Evolutionary conservation across 129 eudicot species (phyloP).

Genomic region (Flaveria brownii): DNA sequence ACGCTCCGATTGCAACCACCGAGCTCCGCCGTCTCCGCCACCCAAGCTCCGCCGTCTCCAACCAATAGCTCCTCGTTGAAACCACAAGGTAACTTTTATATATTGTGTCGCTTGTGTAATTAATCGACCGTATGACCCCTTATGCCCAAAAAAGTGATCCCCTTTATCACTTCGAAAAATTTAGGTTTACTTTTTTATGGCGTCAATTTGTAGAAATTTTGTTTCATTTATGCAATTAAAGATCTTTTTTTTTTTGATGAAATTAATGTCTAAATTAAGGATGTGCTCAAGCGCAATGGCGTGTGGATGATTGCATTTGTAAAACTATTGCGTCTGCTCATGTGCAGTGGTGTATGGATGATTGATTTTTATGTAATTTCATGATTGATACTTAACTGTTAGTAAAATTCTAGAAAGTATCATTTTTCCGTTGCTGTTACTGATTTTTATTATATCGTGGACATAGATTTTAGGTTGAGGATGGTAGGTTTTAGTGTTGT

Average conservation of each 20-base stretch:
- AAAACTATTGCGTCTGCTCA: neutral
- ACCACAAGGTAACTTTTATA: slow-evolving; percentile 23
- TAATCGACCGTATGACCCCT: neutral
- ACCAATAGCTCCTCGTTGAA: slow-evolving; percentile 16
- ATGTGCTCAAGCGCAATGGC: slow-evolving; percentile 22
- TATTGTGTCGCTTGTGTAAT: neutral
- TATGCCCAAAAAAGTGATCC: neutral
- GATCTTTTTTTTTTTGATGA: neutral
- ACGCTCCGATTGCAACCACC: slow-evolving; percentile 29
- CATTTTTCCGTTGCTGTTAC: neutral
- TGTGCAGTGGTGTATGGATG: slow-evolving; percentile 8
- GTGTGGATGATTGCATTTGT: slow-evolving; percentile 12
- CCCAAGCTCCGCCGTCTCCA: slow-evolving; percentile 24
- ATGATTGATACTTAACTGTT: neutral
- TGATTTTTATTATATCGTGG: neutral
- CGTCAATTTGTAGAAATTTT: slow-evolving; percentile 10
- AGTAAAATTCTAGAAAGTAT: neutral
- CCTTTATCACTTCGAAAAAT: neutral
- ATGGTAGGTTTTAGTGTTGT: neutral
- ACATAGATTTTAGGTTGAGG: neutral
- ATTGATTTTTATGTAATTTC: slow-evolving; percentile 2
- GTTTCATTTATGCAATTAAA: neutral
- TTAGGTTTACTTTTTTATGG: slow-evolving; percentile 21
- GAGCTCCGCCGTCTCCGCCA: neutral
- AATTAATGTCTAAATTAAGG: neutral